Conservation (phyloP, 345 rosid species). For the Gossypium thurberi region DNA sequence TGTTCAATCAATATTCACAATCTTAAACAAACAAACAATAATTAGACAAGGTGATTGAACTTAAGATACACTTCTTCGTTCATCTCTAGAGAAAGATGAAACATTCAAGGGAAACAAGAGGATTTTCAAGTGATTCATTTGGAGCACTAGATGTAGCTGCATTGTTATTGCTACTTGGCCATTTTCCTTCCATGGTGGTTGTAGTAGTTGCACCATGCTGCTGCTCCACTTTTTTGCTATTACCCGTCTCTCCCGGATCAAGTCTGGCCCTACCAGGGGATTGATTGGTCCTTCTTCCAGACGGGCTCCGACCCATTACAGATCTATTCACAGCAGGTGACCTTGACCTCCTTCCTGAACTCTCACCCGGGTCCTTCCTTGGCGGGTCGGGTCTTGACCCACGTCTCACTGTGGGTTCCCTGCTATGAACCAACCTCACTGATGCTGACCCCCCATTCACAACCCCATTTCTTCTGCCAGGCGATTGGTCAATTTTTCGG, state of each 20-base stretch:
- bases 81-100: constrained; percentile 63
- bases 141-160: constrained; percentile 11
- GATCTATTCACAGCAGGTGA: constrained; percentile 69
- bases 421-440: constrained; percentile 29
- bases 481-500: constrained; percentile 50
- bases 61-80: neutral
- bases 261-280: constrained; percentile 58
- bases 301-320: constrained; percentile 45
- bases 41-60: neutral
- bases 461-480: constrained; percentile 22
- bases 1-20: neutral
- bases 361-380: constrained; percentile 50
- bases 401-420: constrained; percentile 24
- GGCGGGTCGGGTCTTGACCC: constrained; percentile 28
- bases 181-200: constrained; percentile 10
- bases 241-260: constrained; percentile 24
- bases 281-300: constrained; percentile 35
- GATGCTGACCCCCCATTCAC: constrained; percentile 8
- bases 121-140: constrained; percentile 67
- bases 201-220: neutral
- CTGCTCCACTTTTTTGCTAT: neutral
- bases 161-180: constrained; percentile 11
- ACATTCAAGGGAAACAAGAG: constrained; percentile 81
- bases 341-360: constrained; percentile 60
- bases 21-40: too few relatives aligned